Base-by-base conservation (phyloP, 176 grass and related monocot species). In the Eleusine indica region DNA sequence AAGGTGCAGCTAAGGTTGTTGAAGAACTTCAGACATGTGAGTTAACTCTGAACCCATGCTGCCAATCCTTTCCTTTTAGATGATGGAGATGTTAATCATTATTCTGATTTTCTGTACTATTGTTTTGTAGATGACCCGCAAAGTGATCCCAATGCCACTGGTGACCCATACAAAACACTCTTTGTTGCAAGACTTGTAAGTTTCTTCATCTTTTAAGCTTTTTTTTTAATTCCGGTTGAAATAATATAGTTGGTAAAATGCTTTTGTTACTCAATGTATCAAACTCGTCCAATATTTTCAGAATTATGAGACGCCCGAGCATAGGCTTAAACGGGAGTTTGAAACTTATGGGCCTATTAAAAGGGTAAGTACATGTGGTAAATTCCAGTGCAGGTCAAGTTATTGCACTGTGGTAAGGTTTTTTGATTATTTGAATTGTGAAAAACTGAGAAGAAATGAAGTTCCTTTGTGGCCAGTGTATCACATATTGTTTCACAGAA, bases 331-430 rank as follows among this genome's bases (percentile, higher is more conserved):
- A 89, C 84, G 91, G 82, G 94, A 97, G 84, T 97, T 97, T 89
- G 94, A 97, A 93, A 86, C 88, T 70, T 97, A 93, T 91, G 94
- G 94, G 43, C 94, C 94, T 85, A 88, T 97, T 87, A 97, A 97
- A 91, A 91, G 91, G 94, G 94, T 97, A 91, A 89, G 94, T 97
- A 80, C 69, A 89, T 61, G 21, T 81, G 89, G 79, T 81, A 66
- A 79, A 84, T 85, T 63, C 52, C 75, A 78, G 86, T 79, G 76
- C 81, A 93, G 91, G 86, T 51, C 60, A 80, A 82, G 74, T 86
- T 94, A 81, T 86, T 86, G 80, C 53, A 77, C 49, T 91, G 86
- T 90, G 86, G 82, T 94, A 91, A 94, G 91, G 75, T 87, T 47
- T 86, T 87, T 84, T 17, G 6, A n/a, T 88, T 72, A 62, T 76